Evolutionary conservation across 2,329 filamentous ascomycete species (phyloP), one percentile per base, ranked within the genome.

Genomic region (Lecanicillium sp.): DNA sequence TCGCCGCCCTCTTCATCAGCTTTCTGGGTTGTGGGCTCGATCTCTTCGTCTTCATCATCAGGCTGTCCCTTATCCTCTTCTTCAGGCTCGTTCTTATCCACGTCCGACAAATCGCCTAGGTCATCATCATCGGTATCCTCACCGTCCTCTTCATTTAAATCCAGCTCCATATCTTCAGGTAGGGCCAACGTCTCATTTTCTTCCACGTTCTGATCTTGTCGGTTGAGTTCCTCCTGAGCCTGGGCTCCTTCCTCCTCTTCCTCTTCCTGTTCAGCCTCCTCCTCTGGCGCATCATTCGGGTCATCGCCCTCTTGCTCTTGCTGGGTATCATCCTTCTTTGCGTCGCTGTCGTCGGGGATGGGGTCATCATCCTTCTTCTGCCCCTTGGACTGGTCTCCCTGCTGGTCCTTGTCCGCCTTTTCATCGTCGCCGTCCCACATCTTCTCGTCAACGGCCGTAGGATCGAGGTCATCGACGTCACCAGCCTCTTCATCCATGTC

Each of bases 341-440:
- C 68, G 37, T 81, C 69, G 22, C 81, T 77, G 29, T 81, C 77
- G 8, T 66, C 64, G 8, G 72, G 70, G 50, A 72, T 67, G 46
- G 79, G 72, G 48, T 81, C 75, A 36, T 82, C 74, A 12, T 77
- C 72, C 44, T 80, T 72, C 53, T 84, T 74, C 45, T 83, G 71
- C 0, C 81, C 81, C 52, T 86, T 81, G 15, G 84, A 67, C 43
- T 87, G 73, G 39, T 88, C 79, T 5, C 79, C 81, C 53, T 87
- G 71, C 53, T 87, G 84, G 32, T 96, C 84, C 49, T 92, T 92
- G 34, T 90, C 84, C 2, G 84, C 80, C 34, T 89, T 79, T 32
- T 89, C 74, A 31, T 87, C 81, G 38, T 83, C 80, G 29, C 88
- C 89, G 60, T 98, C 89, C 92, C 92, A 98, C 76, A 97, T 88